These are phyloP conservation scores for Neurospora terricola DNA, from an alignment of 495 filamentous ascomycete genomes.

Conservation along the genomic window DNA sequence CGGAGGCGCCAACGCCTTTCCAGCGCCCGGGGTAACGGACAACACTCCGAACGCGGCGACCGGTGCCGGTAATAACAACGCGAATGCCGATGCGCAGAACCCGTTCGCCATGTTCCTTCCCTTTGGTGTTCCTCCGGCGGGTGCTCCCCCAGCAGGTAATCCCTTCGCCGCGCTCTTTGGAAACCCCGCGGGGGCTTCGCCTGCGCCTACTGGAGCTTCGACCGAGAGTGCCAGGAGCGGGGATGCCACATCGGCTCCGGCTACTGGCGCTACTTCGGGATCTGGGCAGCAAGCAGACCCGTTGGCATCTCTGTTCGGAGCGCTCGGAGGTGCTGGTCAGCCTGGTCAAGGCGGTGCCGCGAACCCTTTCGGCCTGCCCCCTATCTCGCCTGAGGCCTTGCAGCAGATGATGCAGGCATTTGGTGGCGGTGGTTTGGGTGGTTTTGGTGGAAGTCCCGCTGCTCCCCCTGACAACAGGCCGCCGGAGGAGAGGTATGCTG, in stretches of 20 bases:
- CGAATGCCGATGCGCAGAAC: conserved; percentile 22
- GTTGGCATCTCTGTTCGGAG: conserved; percentile 33
- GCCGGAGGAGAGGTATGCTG: conserved; percentile 86
- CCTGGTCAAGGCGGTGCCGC: conserved; percentile 7
- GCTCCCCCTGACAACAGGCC: conserved; percentile 68
- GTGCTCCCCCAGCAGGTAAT: conserved; percentile 44
- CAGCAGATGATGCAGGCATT: conserved; percentile 35
- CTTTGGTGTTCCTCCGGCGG: conserved; percentile 25
- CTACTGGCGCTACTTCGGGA: conserved; percentile 5
- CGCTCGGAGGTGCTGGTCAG: neutral
- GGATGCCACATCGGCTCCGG: neutral
- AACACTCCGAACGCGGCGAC: conserved; percentile 40
- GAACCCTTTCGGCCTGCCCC: conserved; percentile 16
- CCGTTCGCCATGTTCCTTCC: conserved; percentile 26
- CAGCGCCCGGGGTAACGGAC: conserved; percentile 82
- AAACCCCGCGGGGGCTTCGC: conserved; percentile 10
- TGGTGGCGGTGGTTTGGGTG: conserved; percentile 11
- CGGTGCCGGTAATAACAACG: conserved; percentile 8
- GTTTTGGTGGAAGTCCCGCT: conserved; percentile 25
- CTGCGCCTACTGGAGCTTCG: conserved; percentile 2
- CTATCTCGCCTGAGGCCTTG: conserved; percentile 30
- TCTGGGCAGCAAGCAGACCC: conserved; percentile 24
- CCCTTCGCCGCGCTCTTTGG: conserved; percentile 67
- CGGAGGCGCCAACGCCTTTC: conserved; percentile 50
- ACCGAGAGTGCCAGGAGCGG: neutral